phyloP scores from a whole-genome alignment of 1,284 basidiomycete genomes.

The Melampsora occidentalis region DNA sequence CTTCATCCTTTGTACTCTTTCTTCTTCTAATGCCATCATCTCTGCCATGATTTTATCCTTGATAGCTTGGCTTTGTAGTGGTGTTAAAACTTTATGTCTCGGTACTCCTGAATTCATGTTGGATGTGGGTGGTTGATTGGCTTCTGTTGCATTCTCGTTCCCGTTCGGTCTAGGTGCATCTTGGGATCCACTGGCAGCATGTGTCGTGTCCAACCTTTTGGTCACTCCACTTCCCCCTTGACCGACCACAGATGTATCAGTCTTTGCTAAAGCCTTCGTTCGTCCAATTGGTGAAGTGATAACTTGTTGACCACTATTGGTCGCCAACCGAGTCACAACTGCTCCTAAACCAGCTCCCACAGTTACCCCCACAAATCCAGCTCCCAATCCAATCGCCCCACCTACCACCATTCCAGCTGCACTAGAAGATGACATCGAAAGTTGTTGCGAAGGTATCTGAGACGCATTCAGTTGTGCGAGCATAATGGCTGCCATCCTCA shows the following conservation, averaged over 20 bases:
- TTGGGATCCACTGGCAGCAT: slow-evolving; percentile 3
- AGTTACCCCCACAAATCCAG: slow-evolving; percentile 49
- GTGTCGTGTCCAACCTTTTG: slow-evolving; percentile 45
- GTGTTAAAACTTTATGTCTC: slow-evolving; percentile 59
- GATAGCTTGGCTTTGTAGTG: slow-evolving; percentile 80
- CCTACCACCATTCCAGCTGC: slow-evolving; percentile 51
- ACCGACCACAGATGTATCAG: background rate
- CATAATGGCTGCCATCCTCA: slow-evolving; percentile 98
- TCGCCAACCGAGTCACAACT: slow-evolving; percentile 44
- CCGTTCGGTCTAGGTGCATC: slow-evolving; percentile 16
- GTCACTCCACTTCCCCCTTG: slow-evolving; percentile 38
- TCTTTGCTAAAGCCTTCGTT: slow-evolving; percentile 25
- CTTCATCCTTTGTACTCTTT: slow-evolving; percentile 91
- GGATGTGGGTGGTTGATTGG: slow-evolving; percentile 9
- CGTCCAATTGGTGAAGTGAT: slow-evolving; percentile 41
- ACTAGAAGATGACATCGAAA: slow-evolving; percentile 48
- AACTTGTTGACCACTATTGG: slow-evolving; percentile 21
- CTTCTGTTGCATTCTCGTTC: background rate
- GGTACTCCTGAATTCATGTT: slow-evolving; percentile 45
- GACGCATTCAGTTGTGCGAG: slow-evolving; percentile 91
- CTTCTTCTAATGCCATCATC: slow-evolving; percentile 94
- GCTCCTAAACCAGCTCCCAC: slow-evolving; percentile 51
- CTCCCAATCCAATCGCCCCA: slow-evolving; percentile 49
- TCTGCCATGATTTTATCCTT: slow-evolving; percentile 96
- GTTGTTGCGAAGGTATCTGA: slow-evolving; percentile 48